These are phyloP conservation scores for Aurantiochytrium sp. DNA, from an alignment of 108 stramenopile genomes.

Conservation along the genomic window DNA sequence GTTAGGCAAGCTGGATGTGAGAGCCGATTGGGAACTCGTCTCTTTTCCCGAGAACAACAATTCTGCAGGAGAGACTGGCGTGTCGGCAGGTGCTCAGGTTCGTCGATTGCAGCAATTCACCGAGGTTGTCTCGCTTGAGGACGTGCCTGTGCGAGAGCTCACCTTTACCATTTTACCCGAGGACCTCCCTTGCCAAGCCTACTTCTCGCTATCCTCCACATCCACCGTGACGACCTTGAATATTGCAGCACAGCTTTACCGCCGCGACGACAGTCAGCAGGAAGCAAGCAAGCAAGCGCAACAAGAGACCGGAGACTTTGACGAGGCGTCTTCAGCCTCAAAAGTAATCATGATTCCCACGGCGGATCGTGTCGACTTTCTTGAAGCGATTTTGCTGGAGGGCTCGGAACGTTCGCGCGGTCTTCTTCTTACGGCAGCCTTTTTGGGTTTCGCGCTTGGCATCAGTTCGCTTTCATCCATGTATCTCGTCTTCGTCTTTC, in stretches of 20 bases:
- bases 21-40: not conserved
- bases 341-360: not conserved
- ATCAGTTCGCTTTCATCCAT: not conserved
- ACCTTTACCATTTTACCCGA: not conserved
- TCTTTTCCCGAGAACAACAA: not conserved
- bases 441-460: not conserved
- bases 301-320: not conserved
- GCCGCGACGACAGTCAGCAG: not conserved
- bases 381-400: not conserved
- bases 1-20: not conserved
- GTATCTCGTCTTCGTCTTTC: not conserved
- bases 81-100: not conserved
- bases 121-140: not conserved
- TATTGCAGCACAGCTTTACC: not conserved
- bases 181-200: not conserved
- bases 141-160: not conserved
- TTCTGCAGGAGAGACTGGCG: not conserved
- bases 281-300: not conserved
- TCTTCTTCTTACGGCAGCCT: not conserved
- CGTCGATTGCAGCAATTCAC: not conserved
- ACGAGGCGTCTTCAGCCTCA: not conserved
- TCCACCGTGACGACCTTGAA: not conserved
- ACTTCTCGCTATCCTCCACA: not conserved
- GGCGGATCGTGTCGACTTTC: not conserved
- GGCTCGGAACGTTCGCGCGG: not conserved